Conservation (phyloP, 2,329 filamentous ascomycete species). For the Microcyclospora tardicrescens region DNA sequence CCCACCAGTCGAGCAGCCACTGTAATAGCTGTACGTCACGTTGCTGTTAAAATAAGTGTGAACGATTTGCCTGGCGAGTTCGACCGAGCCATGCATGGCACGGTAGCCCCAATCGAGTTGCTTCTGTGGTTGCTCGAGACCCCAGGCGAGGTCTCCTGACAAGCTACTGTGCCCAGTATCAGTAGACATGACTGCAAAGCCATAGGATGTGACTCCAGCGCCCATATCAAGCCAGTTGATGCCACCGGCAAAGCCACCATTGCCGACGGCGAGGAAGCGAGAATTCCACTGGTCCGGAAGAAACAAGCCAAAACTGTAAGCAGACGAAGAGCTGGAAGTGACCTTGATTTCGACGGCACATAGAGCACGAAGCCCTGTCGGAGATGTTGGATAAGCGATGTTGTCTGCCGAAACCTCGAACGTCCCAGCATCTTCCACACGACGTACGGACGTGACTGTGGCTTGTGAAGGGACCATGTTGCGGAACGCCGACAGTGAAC, state of each 20-base stretch:
- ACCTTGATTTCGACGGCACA: slow-evolving; percentile 22
- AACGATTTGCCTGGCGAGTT: slow-evolving; percentile 35
- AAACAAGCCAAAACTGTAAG: slow-evolving; percentile 22
- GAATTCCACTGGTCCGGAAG: slow-evolving; percentile 21
- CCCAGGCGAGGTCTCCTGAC: slow-evolving; percentile 25
- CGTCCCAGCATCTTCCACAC: slow-evolving; percentile 23
- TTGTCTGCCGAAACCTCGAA: slow-evolving; percentile 26
- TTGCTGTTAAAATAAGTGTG: slow-evolving; percentile 35
- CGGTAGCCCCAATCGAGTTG: slow-evolving; percentile 28
- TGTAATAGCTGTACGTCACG: slow-evolving; percentile 39
- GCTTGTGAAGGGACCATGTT: slow-evolving; percentile 23
- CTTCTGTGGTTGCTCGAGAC: slow-evolving; percentile 24
- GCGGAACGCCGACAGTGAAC: slow-evolving; percentile 23
- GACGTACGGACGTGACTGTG: slow-evolving; percentile 24
- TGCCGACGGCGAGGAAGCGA: slow-evolving; percentile 29
- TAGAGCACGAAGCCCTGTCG: slow-evolving; percentile 19
- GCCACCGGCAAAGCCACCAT: slow-evolving; percentile 35
- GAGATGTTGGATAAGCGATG: slow-evolving; percentile 29
- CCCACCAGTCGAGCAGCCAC: slow-evolving; percentile 48
- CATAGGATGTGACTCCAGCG: slow-evolving; percentile 24
- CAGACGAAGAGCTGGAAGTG: slow-evolving; percentile 15
- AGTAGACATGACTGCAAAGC: slow-evolving; percentile 33
- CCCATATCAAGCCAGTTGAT: slow-evolving; percentile 39
- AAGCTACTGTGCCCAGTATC: slow-evolving; percentile 34
- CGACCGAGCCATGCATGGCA: slow-evolving; percentile 37